A percentile compares a stretch with the other conserved stretches of the same genome.
These are phyloP conservation scores for Murraya koenigii DNA, from an alignment of 345 rosid species.

Conservation along the genomic window DNA sequence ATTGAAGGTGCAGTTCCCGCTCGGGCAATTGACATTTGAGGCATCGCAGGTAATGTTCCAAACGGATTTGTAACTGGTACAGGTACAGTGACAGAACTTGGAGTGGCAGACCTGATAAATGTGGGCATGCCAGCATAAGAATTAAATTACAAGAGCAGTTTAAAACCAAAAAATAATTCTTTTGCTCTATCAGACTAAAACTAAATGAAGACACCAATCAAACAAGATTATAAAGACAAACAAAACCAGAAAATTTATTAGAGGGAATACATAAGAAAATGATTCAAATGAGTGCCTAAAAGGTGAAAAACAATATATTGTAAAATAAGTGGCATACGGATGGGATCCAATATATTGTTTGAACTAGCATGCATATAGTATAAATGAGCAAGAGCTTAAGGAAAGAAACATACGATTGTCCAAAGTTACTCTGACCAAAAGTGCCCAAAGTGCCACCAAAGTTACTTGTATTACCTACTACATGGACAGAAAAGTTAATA, in stretches of 20 bases:
- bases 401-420: conserved; percentile 48
- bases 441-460: conserved; percentile 43
- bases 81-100: conserved; percentile 42
- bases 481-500: conserved; percentile 14
- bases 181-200: not conserved
- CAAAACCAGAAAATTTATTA: not conserved
- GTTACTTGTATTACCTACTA: conserved; percentile 41
- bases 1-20: conserved; percentile 70
- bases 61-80: conserved; percentile 66
- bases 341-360: not conserved
- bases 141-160: conserved; percentile 4
- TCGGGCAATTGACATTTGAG: conserved; percentile 80
- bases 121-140: not conserved
- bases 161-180: not conserved
- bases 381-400: not conserved
- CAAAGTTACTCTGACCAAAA: conserved; percentile 50
- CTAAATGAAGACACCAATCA: not conserved
- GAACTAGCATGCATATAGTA: not conserved
- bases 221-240: not conserved
- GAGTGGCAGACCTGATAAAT: conserved; percentile 51
- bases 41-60: conserved; percentile 90
- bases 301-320: not conserved
- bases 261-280: not conserved
- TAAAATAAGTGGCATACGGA: not conserved
- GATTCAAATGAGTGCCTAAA: too few relatives aligned